Percentiles rank a stretch among this genome's conserved stretches.
phyloP scores from a whole-genome alignment of 2,329 filamentous ascomycete species.

The Sclerotinia subarctica region DNA sequence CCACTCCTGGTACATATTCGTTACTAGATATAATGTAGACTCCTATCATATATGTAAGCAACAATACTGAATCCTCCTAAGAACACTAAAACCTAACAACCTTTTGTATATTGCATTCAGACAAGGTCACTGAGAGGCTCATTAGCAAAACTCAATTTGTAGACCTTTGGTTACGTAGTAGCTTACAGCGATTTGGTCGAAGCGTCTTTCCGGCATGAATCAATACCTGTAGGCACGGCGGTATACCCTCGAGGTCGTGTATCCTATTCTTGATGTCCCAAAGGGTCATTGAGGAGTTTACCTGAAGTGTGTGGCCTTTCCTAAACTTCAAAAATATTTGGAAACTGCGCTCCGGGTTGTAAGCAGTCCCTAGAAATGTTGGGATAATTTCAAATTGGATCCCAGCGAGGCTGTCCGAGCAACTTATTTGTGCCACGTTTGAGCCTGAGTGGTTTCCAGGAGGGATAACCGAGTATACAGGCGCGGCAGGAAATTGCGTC shows the following conservation, averaged over 20 bases:
- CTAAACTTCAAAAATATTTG: slow-evolving; percentile 89
- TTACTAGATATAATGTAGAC: background rate
- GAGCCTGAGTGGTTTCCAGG: slow-evolving; percentile 32
- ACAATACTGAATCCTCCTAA: background rate
- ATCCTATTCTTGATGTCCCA: slow-evolving; percentile 99
- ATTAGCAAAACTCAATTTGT: background rate
- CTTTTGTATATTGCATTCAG: background rate
- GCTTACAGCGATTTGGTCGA: slow-evolving; percentile 64
- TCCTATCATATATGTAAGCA: background rate
- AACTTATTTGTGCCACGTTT: slow-evolving; percentile 44
- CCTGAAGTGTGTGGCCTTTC: slow-evolving; percentile 98
- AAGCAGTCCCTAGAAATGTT: background rate
- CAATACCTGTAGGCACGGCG: slow-evolving; percentile 91
- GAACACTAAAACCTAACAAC: background rate
- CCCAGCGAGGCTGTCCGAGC: slow-evolving; percentile 40
- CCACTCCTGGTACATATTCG: too few species aligned
- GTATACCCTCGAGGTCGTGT: slow-evolving; percentile 96
- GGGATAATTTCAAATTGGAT: slow-evolving; percentile 43
- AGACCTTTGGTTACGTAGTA: background rate
- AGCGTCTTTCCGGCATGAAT: slow-evolving; percentile 98
- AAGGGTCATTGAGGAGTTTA: slow-evolving; percentile 95
- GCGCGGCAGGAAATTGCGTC: slow-evolving; percentile 44
- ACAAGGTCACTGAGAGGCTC: background rate
- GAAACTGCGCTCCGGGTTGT: slow-evolving; percentile 3
- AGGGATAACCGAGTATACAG: too few species aligned